Evolutionary conservation across 1,139 yeast genomes (phyloP).

Genomic region (Hansenula lynferdii): DNA sequence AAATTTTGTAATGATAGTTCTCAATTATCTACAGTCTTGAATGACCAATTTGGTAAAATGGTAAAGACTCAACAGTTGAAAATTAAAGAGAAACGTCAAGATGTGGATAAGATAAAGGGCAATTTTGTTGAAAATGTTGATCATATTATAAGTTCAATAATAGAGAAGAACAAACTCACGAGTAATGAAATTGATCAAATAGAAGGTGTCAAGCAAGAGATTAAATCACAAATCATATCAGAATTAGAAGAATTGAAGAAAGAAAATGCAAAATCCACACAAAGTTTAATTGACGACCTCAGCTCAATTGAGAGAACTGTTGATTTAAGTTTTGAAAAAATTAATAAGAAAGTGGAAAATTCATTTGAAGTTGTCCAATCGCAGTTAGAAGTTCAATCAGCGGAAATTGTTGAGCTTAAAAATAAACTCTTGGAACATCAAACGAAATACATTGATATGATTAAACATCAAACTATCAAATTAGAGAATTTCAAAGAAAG

Average conservation of each 20-base stretch:
- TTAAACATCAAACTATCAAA: slow-evolving; percentile 7
- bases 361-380: slow-evolving; percentile 8
- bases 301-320: neutral
- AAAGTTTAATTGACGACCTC: slow-evolving; percentile 1
- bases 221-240: slow-evolving; percentile 10
- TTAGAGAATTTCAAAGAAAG: slow-evolving; percentile 8
- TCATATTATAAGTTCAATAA: slow-evolving; percentile 5
- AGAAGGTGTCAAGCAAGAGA: slow-evolving; percentile 11
- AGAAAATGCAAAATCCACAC: neutral
- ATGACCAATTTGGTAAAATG: slow-evolving; percentile 6
- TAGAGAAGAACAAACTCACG: slow-evolving; percentile 1
- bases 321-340: neutral
- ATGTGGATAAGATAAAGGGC: slow-evolving; percentile 3
- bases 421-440: slow-evolving; percentile 12
- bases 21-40: slow-evolving; percentile 5
- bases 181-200: slow-evolving; percentile 9
- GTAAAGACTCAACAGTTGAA: slow-evolving; percentile 9
- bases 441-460: slow-evolving; percentile 5
- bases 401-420: slow-evolving; percentile 13
- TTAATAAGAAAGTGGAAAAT: slow-evolving; percentile 2
- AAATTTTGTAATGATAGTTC: slow-evolving; percentile 9
- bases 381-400: slow-evolving; percentile 14
- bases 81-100: slow-evolving; percentile 8
- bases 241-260: slow-evolving; percentile 6
- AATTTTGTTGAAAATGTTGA: slow-evolving; percentile 5